A percentile compares a stretch with the other conserved stretches of the same genome.
Conservation (phyloP, 495 filamentous ascomycete genomes). For the Xylaria cubensis region DNA sequence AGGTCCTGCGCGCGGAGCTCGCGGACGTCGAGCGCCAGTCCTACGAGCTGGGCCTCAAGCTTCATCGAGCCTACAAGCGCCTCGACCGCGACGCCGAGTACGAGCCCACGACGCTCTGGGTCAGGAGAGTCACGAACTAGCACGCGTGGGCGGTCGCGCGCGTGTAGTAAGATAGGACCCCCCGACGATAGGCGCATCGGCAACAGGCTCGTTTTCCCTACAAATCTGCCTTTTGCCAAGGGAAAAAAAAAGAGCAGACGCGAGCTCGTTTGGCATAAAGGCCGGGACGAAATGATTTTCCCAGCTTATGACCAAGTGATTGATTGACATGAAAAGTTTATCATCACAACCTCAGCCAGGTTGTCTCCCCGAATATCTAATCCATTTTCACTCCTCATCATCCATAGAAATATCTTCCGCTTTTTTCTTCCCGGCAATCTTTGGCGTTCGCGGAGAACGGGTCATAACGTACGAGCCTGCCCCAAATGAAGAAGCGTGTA, state of each 20-base stretch:
- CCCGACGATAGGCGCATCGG: not conserved
- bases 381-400: not conserved
- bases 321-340: not conserved
- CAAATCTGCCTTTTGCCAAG: not conserved
- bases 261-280: not conserved
- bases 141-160: not conserved
- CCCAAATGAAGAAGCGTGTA: constrained; percentile 3
- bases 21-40: constrained; percentile 80
- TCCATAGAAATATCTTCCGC: not conserved
- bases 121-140: constrained; percentile 67
- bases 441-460: not conserved
- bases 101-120: constrained; percentile 80
- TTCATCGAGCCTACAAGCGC: constrained; percentile 81
- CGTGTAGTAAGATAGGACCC: not conserved
- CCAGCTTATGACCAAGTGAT: not conserved
- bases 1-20: constrained; percentile 72
- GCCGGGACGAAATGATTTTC: not conserved
- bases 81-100: constrained; percentile 67
- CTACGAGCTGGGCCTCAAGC: constrained; percentile 83
- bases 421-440: not conserved
- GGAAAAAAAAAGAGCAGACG: not conserved
- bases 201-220: not conserved
- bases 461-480: not conserved
- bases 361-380: not conserved
- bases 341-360: not conserved